Conservation (phyloP, 345 rosid genomes). For the Dipteronia sinensis region DNA sequence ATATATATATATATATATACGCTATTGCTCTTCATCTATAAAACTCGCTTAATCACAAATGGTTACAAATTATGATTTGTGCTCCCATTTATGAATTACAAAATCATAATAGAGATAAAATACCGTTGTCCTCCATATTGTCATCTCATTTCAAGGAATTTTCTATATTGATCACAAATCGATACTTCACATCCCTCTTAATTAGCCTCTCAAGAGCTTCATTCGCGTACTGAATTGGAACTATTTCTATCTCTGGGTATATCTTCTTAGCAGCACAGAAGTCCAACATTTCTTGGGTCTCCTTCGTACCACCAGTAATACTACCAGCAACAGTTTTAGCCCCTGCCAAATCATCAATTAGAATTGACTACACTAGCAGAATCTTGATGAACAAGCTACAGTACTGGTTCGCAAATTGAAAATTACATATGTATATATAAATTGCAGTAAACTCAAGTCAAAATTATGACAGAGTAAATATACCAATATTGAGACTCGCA, state of each 20-base stretch:
- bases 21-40: neutral
- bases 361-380: neutral
- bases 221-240: slow-evolving; percentile 66
- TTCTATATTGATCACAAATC: slow-evolving; percentile 81
- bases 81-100: neutral
- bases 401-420: too few species aligned
- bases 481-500: slow-evolving; percentile 64
- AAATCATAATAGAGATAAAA: neutral
- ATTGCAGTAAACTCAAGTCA: slow-evolving; percentile 10
- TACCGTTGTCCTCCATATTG: neutral
- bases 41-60: neutral
- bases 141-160: slow-evolving; percentile 69
- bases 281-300: slow-evolving; percentile 79
- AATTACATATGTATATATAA: neutral
- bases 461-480: neutral
- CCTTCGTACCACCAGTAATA: slow-evolving; percentile 63
- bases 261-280: slow-evolving; percentile 71
- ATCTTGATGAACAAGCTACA: neutral
- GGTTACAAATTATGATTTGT: neutral
- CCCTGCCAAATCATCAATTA: slow-evolving; percentile 44
- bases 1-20: too few species aligned
- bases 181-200: slow-evolving; percentile 75
- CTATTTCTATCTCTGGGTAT: slow-evolving; percentile 67
- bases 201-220: slow-evolving; percentile 78
- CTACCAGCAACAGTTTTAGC: slow-evolving; percentile 67